Base-by-base conservation (phyloP, 345 rosid species). In the Mercurialis annua region DNA sequence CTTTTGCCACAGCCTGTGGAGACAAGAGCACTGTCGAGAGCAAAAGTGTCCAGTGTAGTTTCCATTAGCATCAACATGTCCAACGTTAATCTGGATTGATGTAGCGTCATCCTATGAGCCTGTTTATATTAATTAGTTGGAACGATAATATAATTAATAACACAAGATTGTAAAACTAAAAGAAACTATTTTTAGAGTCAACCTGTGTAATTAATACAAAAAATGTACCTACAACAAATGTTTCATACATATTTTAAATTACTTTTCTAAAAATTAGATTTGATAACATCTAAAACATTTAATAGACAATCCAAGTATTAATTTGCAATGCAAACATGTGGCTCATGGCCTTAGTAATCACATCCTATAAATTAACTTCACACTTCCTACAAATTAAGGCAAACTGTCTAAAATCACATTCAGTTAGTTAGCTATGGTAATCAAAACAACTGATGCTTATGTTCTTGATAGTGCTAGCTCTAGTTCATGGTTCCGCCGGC, bases 31-130 rank as follows among this genome's bases (percentile, higher is more conserved):
- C 91, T 84, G 77, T 86, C 91, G 23, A 87, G 88, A 54, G 84
- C 91, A 62, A 71, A 36, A 81, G 2, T 83, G 82, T 21, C 80
- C 82, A 33, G 73, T 78, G 81, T 82, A 84, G 26, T 68, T 62
- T 31, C 91, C 94, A 57, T 68, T 77, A 30, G 78, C 86, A 73
- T 88, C 90, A 67, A 86, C 64, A 62, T 86, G 95, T 0, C 92
- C 90, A 21, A 86, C 12, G 75, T 89, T 86, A 64, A 89, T 77
- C 80, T 83, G 92, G 34, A 85, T 90, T 20, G 90, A 76, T 0
- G n/a, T n/a, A n/a, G 95, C 92, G 23, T 83, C 90, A 72, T 86
- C 92, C 79, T 86, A 82, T 86, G 55, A 89, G 80, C 80, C 96
- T 82, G 72, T 85, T 86, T 0, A 89, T 89, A n/a, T n/a, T n/a